Base-by-base conservation (phyloP, 1,284 basidiomycete genomes). In the Moniliophthora roreri region DNA sequence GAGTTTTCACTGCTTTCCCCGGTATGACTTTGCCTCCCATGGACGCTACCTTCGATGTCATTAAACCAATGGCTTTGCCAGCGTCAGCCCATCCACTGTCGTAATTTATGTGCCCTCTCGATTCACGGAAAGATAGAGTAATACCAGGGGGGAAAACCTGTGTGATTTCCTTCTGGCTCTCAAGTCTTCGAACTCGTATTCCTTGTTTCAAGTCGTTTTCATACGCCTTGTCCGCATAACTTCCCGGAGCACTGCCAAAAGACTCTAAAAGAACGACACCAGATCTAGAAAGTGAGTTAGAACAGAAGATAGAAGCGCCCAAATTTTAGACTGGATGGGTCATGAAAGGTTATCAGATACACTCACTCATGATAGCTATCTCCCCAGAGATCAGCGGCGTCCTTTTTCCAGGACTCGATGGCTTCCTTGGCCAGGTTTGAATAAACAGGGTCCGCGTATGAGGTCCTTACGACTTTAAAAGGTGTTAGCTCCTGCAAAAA, bases 1-100 rank as follows among this genome's bases (percentile, higher is more conserved):
- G 66, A n/a, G 66, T 67, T n/a, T 62, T 66, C 2, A 87, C 88
- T 38, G 74, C 69, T 57, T 84, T 85, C 6, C 82, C 82, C 0
- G 77, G 62, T 3, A 86, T 46, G 20, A 95, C 71, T 20, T 70
- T 76, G 0, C 84, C 91, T 0, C 86, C 87, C n/a, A 86, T 72
- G 4, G 71, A 62, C 7, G 62, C 62, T 3, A 95, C 84, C 52
- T 78, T 80, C 35, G 71, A 66, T 50, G 89, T 79, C 54, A 91
- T 70, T 10, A 80, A 69, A 5, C 71, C 63, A 6, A 92, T 67
- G 1, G 88, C 91, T 60, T 86, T 81, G 1, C 80, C 77, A 1
- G 94, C 91, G 64, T 89, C 79, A 1, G 84, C 91, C 95, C 95
- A 98, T 2, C 95, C 95, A 1, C 89, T 85, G 36, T 90, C 84